A percentile compares a stretch with the other conserved stretches of the same genome.
Conservation (phyloP, 306 rosid genomes). For the Cercis canadensis region DNA sequence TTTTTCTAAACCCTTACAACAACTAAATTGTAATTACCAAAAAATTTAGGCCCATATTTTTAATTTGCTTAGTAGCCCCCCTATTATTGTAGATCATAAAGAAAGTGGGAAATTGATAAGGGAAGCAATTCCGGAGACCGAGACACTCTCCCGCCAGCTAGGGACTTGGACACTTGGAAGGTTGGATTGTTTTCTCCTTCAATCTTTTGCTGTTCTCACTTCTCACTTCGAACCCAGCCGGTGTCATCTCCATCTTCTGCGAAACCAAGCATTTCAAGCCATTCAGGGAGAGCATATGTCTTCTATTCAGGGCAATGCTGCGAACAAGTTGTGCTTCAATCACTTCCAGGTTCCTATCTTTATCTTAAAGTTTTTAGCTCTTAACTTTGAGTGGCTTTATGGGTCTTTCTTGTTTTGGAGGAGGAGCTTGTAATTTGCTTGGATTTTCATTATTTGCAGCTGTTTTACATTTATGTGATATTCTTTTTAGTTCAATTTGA, state of each 20-base stretch:
- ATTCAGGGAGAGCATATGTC: slow-evolving; percentile 38
- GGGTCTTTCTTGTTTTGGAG: background rate
- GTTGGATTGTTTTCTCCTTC: too few species aligned
- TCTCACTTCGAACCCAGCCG: background rate
- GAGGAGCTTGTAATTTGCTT: slow-evolving; percentile 7
- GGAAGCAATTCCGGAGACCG: too few species aligned
- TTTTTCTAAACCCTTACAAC: too few species aligned
- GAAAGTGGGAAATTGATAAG: too few species aligned
- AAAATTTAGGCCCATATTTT: too few species aligned
- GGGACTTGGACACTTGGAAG: too few species aligned
- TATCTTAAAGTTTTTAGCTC: background rate
- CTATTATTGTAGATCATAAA: too few species aligned
- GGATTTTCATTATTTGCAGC: slow-evolving; percentile 3
- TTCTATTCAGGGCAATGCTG: slow-evolving; percentile 46
- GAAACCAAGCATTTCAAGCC: background rate
- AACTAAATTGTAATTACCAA: too few species aligned
- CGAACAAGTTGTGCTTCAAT: slow-evolving; percentile 58
- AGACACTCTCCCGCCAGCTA: too few species aligned
- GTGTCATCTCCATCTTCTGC: background rate
- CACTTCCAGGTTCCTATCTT: slow-evolving; percentile 56
- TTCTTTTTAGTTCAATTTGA: background rate
- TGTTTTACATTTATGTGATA: slow-evolving; percentile 4
- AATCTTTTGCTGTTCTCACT: background rate
- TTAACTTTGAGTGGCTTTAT: background rate
- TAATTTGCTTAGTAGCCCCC: too few species aligned